phyloP scores from a whole-genome alignment of 73 alveolate species.

The Tetrahymena borealis region DNA sequence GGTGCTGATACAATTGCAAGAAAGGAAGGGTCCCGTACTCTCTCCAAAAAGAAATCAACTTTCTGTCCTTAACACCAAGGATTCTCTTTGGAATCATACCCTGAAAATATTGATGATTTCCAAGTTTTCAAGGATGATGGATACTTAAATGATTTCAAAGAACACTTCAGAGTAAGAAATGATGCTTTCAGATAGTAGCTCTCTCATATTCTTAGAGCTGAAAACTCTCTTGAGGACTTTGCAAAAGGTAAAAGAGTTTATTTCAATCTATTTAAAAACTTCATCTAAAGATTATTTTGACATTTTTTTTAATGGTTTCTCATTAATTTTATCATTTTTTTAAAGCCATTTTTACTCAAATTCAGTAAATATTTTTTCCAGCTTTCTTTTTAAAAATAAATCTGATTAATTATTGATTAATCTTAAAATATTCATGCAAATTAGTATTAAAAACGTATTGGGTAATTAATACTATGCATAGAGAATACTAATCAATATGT shows the following conservation, averaged over 20 bases:
- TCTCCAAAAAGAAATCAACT: not conserved
- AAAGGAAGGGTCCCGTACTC: not conserved
- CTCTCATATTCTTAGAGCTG: slow-evolving; percentile 11
- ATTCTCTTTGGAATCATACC: not conserved
- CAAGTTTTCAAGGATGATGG: not conserved
- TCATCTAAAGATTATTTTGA: no score
- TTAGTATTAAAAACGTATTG: no score
- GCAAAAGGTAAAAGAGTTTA: slow-evolving; percentile 36
- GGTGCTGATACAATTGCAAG: not conserved
- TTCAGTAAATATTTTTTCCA: no score
- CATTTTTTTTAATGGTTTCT: no score
- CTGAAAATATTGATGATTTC: not conserved
- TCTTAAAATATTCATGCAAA: no score
- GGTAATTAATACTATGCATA: no score
- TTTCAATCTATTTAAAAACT: no score
- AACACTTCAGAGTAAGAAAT: slow-evolving; percentile 34
- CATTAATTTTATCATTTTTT: no score
- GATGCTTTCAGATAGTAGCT: slow-evolving; percentile 19
- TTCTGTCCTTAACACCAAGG: not conserved
- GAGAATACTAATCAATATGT: no score
- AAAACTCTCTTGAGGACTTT: slow-evolving; percentile 25
- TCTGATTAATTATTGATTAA: no score
- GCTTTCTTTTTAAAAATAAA: no score
- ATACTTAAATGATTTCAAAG: slow-evolving; percentile 9
- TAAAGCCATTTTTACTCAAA: no score